Conservation (phyloP, 768 basidiomycete species). For the Russula virescens region DNA sequence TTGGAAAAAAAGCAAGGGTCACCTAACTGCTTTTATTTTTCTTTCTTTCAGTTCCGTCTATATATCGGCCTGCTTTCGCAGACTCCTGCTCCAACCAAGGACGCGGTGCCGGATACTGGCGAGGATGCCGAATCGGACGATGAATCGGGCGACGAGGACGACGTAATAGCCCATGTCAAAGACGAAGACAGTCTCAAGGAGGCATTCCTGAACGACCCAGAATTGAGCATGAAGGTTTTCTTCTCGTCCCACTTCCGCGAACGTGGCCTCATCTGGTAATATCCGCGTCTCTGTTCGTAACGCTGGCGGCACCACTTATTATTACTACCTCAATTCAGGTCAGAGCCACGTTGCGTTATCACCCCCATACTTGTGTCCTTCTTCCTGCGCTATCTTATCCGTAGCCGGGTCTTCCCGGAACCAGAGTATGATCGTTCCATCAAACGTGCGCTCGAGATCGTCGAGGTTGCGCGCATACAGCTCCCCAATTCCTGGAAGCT, state of each 20-base stretch:
- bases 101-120: conserved; percentile 20
- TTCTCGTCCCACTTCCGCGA: conserved; percentile 64
- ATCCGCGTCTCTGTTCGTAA: neutral
- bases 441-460: conserved; percentile 41
- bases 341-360: conserved; percentile 43
- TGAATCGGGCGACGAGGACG: conserved; percentile 34
- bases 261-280: conserved; percentile 63
- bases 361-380: conserved; percentile 52
- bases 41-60: conserved; percentile 46
- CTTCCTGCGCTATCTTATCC: conserved; percentile 56
- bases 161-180: conserved; percentile 17
- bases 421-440: conserved; percentile 40
- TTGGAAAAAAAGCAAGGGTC: neutral
- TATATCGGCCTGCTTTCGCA: conserved; percentile 47
- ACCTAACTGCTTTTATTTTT: no score
- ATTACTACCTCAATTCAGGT: conserved; percentile 30
- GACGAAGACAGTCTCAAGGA: conserved; percentile 31
- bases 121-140: conserved; percentile 23
- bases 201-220: conserved; percentile 59
- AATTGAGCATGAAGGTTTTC: conserved; percentile 52
- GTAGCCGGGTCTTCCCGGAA: conserved; percentile 50
- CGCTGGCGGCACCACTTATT: conserved; percentile 21
- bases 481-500: conserved; percentile 45
- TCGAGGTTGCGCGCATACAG: conserved; percentile 41
- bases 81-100: conserved; percentile 24